Conservation (phyloP, 192 early-diverging fungal species). For the Backusella circina region DNA sequence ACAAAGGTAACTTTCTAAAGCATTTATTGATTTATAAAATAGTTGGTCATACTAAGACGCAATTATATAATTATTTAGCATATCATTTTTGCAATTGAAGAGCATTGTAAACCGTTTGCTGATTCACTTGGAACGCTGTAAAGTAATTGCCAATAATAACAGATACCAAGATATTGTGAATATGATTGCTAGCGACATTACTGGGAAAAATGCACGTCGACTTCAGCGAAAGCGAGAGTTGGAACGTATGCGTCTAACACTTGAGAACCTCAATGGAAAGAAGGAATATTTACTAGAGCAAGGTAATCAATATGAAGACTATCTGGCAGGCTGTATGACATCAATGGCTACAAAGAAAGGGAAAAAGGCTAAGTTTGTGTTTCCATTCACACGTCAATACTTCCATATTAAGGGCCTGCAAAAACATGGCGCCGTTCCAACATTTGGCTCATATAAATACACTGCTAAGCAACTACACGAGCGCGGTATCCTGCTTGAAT, state of each 20-base stretch:
- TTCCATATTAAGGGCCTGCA: conserved; percentile 89
- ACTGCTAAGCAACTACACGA: conserved; percentile 90
- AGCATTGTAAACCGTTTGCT: conserved; percentile 77
- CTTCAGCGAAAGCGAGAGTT: conserved; percentile 72
- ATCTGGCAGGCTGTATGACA: conserved; percentile 86
- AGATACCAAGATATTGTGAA: conserved; percentile 93
- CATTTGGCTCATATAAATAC: conserved; percentile 98
- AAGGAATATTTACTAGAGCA: conserved; percentile 79
- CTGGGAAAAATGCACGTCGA: conserved; percentile 86
- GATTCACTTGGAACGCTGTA: conserved; percentile 76
- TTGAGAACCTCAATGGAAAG: conserved; percentile 84
- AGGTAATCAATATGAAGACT: conserved; percentile 86
- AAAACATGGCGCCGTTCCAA: conserved; percentile 81
- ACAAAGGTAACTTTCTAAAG: conserved; percentile 13
- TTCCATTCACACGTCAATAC: conserved; percentile 96
- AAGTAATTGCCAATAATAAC: conserved; percentile 64
- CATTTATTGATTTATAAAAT: background rate
- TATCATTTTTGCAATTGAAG: conserved; percentile 80
- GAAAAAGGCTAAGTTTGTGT: conserved; percentile 63
- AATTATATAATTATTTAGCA: background rate
- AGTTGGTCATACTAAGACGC: background rate
- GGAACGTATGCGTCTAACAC: conserved; percentile 68
- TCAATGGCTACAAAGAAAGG: conserved; percentile 70
- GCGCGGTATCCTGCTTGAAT: conserved; percentile 85
- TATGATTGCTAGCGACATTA: conserved; percentile 89